phyloP scores from a whole-genome alignment of 768 basidiomycete species.

The Fibroporia radiculosa region DNA sequence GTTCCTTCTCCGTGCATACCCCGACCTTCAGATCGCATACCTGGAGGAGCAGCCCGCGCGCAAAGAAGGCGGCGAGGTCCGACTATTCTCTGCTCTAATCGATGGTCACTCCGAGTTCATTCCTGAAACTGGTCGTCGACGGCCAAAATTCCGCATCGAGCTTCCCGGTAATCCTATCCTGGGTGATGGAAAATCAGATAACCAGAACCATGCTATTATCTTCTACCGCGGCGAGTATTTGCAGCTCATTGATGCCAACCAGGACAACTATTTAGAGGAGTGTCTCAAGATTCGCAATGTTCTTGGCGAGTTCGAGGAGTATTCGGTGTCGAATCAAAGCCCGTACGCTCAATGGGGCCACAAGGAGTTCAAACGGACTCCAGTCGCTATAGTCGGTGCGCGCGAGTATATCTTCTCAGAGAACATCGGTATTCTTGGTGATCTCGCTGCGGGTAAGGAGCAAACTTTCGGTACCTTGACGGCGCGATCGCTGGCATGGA shows the following conservation, averaged over 20 bases:
- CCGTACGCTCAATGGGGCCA: slow-evolving; percentile 89
- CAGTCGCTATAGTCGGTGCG: slow-evolving; percentile 96
- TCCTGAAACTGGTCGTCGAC: slow-evolving; percentile 77
- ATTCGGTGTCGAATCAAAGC: slow-evolving; percentile 72
- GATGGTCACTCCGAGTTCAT: slow-evolving; percentile 97
- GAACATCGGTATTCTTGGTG: slow-evolving; percentile 98
- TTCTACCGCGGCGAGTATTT: slow-evolving; percentile 99
- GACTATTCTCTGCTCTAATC: slow-evolving; percentile 93
- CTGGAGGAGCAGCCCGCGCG: slow-evolving; percentile 91
- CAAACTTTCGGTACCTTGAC: slow-evolving; percentile 98
- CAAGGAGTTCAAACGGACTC: slow-evolving; percentile 80
- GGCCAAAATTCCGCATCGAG: slow-evolving; percentile 98
- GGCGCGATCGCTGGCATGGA: slow-evolving; percentile 94
- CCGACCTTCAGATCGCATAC: slow-evolving; percentile 97
- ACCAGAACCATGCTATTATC: slow-evolving; percentile 99
- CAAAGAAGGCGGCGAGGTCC: slow-evolving; percentile 91
- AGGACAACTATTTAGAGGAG: slow-evolving; percentile 99
- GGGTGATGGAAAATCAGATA: slow-evolving; percentile 98
- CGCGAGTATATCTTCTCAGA: slow-evolving; percentile 99
- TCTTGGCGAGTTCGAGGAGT: slow-evolving; percentile 97
- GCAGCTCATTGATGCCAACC: slow-evolving; percentile 99
- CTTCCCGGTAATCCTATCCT: slow-evolving; percentile 98
- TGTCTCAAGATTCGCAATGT: slow-evolving; percentile 98
- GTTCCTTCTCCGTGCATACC: slow-evolving; percentile 94
- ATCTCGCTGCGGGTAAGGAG: slow-evolving; percentile 98